Evolutionary conservation across 352 stramenopile species (phyloP).

Genomic region (Pythium vanterpoolii): DNA sequence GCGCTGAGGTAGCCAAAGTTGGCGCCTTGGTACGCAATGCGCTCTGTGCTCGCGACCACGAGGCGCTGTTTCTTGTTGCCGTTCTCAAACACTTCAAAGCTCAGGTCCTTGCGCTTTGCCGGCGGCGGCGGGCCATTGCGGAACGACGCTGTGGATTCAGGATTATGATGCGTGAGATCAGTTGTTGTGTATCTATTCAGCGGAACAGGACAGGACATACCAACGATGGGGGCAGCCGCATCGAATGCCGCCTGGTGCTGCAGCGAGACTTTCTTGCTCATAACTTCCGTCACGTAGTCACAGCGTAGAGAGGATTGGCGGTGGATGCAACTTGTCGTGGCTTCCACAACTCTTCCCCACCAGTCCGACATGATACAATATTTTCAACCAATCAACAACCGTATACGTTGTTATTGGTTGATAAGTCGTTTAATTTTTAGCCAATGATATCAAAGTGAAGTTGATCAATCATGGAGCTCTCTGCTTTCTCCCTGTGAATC

Average conservation of each 20-base stretch:
- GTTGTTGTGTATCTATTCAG: no score
- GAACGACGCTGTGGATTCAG: slow-evolving; percentile 65
- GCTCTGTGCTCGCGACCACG: slow-evolving; percentile 72
- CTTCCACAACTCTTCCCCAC: slow-evolving; percentile 18
- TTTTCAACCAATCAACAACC: slow-evolving; percentile 19
- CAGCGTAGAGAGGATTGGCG: background rate
- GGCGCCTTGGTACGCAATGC: slow-evolving; percentile 78
- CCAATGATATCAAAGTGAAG: slow-evolving; percentile 16
- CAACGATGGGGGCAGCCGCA: slow-evolving; percentile 50
- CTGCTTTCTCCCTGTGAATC: background rate
- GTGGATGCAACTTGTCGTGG: no score
- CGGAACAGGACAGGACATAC: slow-evolving; percentile 26
- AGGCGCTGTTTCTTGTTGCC: slow-evolving; percentile 75
- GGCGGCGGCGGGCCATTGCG: slow-evolving; percentile 70
- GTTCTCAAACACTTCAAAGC: slow-evolving; percentile 83
- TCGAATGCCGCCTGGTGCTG: slow-evolving; percentile 62
- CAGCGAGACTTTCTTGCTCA: slow-evolving; percentile 68
- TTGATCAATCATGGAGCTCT: background rate
- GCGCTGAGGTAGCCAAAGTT: slow-evolving; percentile 83
- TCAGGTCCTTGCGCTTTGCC: slow-evolving; percentile 51
- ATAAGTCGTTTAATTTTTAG: slow-evolving; percentile 1
- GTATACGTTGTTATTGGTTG: slow-evolving; percentile 2
- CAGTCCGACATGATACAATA: slow-evolving; percentile 14
- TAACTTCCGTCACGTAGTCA: slow-evolving; percentile 14
- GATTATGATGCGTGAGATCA: background rate